Evolutionary conservation across 331 rosid genomes (phyloP).

Genomic region (Telfairia occidentalis): DNA sequence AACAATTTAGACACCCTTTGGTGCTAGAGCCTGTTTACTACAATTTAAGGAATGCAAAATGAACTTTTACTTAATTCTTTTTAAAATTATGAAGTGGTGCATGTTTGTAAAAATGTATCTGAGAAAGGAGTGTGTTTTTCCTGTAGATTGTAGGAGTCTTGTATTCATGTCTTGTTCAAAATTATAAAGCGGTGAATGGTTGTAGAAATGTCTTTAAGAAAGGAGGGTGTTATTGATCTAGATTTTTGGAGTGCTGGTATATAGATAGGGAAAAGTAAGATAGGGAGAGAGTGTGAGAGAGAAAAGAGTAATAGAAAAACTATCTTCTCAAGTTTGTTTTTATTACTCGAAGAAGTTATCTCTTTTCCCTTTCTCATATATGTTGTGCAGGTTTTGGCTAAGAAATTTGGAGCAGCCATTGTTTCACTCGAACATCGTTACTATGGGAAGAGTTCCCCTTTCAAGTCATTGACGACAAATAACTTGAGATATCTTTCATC

Average conservation of each 20-base stretch:
- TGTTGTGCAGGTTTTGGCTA: slow-evolving; percentile 58
- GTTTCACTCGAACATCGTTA: slow-evolving; percentile 95
- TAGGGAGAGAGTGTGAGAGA: neutral
- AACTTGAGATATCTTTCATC: slow-evolving; percentile 88
- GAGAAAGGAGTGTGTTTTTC: neutral
- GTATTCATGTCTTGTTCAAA: neutral
- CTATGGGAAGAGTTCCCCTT: slow-evolving; percentile 89
- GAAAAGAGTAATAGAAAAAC: too few relatives aligned
- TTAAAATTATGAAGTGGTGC: neutral
- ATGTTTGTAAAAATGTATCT: neutral
- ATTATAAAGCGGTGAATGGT: neutral
- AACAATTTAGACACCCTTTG: neutral
- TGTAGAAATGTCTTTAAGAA: neutral
- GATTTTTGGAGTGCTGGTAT: neutral
- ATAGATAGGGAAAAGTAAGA: neutral
- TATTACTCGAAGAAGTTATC: neutral
- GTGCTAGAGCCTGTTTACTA: neutral
- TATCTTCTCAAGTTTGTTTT: neutral
- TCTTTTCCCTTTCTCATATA: neutral
- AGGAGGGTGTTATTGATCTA: neutral
- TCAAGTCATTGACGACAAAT: slow-evolving; percentile 44
- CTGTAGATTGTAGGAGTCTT: neutral
- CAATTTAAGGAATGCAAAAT: neutral
- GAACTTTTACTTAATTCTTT: neutral
- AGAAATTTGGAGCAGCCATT: slow-evolving; percentile 91